Percentiles rank a stretch among this genome's conserved stretches.
Conservation (phyloP, 805 yeast species). For the Ogataea sp. region DNA sequence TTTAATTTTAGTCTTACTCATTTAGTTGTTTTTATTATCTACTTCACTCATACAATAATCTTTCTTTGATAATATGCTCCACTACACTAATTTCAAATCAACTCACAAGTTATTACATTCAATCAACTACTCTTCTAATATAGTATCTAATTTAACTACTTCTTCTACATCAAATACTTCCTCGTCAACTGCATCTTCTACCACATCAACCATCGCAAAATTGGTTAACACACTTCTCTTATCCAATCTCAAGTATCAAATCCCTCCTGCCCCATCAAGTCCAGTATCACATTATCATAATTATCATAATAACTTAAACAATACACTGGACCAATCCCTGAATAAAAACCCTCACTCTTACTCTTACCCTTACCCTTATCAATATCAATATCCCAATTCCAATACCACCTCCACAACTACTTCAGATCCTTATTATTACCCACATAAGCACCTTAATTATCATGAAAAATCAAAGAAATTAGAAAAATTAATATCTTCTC, state of each 20-base stretch:
- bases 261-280: slow-evolving; percentile 5
- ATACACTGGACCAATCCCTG: no score
- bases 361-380: no score
- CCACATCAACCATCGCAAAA: background rate
- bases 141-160: no score
- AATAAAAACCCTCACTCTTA: no score
- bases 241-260: slow-evolving; percentile 4
- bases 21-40: background rate
- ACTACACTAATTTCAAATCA: slow-evolving; percentile 6
- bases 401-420: slow-evolving; percentile 5
- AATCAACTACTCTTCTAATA: slow-evolving; percentile 3
- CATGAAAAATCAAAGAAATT: background rate
- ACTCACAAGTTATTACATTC: slow-evolving; percentile 2
- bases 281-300: no score
- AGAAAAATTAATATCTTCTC: slow-evolving; percentile 6
- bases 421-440: background rate
- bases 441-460: background rate
- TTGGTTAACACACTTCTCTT: slow-evolving; percentile 5
- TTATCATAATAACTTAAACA: no score
- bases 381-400: slow-evolving; percentile 3
- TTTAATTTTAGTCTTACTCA: no score
- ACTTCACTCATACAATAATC: background rate
- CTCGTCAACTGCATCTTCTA: no score
- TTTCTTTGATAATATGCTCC: background rate
- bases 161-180: no score